These are phyloP conservation scores for Diaporthe capsici DNA, from an alignment of 2,329 filamentous ascomycete genomes.

Conservation along the genomic window DNA sequence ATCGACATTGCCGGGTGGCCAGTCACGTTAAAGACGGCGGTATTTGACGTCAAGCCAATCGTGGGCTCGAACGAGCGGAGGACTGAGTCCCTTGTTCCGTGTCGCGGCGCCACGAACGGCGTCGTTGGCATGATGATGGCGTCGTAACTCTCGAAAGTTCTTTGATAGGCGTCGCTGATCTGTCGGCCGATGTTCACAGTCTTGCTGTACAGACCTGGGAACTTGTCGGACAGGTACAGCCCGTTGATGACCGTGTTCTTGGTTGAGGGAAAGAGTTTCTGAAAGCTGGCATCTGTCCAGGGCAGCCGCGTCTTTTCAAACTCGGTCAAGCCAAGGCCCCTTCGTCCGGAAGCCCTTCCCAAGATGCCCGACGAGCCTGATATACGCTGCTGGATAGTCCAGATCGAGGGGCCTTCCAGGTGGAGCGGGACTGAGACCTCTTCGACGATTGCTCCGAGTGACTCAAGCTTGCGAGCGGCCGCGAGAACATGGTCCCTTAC, in stretches of 20 bases:
- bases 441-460: neutral
- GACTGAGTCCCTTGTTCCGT: neutral
- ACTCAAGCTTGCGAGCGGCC: slow-evolving; percentile 10
- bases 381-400: slow-evolving; percentile 38
- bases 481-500: slow-evolving; percentile 7
- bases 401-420: slow-evolving; percentile 14
- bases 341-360: slow-evolving; percentile 48
- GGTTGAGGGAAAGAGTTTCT: slow-evolving; percentile 5
- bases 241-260: slow-evolving; percentile 66
- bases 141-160: slow-evolving; percentile 56
- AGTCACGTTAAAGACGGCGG: slow-evolving; percentile 69
- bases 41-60: slow-evolving; percentile 65
- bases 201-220: slow-evolving; percentile 55
- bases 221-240: slow-evolving; percentile 11
- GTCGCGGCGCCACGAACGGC: neutral
- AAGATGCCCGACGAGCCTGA: slow-evolving; percentile 51
- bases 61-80: slow-evolving; percentile 20
- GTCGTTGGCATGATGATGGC: slow-evolving; percentile 64
- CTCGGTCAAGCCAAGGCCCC: slow-evolving; percentile 47
- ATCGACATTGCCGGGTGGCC: slow-evolving; percentile 69
- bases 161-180: slow-evolving; percentile 62
- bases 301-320: slow-evolving; percentile 28
- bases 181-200: slow-evolving; percentile 62
- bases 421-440: slow-evolving; percentile 6
- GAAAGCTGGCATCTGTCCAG: slow-evolving; percentile 1